Conservation (phyloP, 2,329 filamentous ascomycete genomes). For the Colletotrichum incanum region DNA sequence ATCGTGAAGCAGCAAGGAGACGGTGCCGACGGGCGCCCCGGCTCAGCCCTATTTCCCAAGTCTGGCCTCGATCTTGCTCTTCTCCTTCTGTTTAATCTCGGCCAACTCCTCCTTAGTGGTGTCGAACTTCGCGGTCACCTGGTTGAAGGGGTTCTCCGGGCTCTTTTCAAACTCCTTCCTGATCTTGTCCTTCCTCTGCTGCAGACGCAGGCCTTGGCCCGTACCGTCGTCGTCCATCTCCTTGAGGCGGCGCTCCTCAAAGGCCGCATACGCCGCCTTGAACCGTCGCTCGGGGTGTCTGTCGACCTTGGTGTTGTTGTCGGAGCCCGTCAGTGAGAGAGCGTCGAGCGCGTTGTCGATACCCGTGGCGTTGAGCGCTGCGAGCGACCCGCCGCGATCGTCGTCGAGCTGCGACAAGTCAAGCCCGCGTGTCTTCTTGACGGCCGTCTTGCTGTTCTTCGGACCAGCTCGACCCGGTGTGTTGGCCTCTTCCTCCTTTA, state of each 20-base stretch:
- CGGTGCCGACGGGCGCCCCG: background rate
- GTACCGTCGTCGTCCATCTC: constrained; percentile 90
- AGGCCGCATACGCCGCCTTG: constrained; percentile 88
- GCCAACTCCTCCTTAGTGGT: constrained; percentile 83
- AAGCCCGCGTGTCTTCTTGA: constrained; percentile 80
- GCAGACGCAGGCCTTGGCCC: constrained; percentile 79
- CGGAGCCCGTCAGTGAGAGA: constrained; percentile 74
- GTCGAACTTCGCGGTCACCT: constrained; percentile 83
- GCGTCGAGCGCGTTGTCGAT: constrained; percentile 97
- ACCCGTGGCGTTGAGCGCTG: constrained; percentile 83
- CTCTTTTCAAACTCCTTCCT: constrained; percentile 95
- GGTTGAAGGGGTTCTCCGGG: constrained; percentile 96
- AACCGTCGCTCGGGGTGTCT: constrained; percentile 89
- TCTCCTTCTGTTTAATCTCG: constrained; percentile 77
- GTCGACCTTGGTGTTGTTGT: constrained; percentile 80
- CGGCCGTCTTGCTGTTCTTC: constrained; percentile 78
- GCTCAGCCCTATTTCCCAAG: constrained; percentile 60
- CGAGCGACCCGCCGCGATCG: constrained; percentile 59
- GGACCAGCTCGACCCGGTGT: constrained; percentile 70
- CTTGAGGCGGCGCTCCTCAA: constrained; percentile 83
- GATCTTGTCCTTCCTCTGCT: constrained; percentile 89
- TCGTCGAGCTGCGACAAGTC: constrained; percentile 83
- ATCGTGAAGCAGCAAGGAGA: background rate
- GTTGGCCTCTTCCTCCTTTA: constrained; percentile 85
- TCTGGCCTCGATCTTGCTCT: constrained; percentile 80